phyloP scores from a whole-genome alignment of 108 stramenopile genomes.

The Cyclotella sp. region DNA sequence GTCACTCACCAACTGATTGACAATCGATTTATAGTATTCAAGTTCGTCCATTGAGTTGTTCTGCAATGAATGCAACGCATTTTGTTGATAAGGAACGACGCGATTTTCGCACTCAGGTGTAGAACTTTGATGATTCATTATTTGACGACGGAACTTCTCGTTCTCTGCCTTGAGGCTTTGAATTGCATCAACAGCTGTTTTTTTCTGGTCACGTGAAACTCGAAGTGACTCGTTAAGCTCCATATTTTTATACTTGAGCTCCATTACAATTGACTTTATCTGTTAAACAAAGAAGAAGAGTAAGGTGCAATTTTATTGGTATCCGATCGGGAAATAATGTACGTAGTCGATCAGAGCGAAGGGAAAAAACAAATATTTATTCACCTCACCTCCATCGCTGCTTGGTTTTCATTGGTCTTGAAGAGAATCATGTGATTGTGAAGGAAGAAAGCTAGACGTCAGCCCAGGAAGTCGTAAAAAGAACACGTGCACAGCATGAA shows the following conservation, averaged over 20 bases:
- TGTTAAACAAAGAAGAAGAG: too few relatives aligned
- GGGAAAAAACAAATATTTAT: background rate
- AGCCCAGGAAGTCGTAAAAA: background rate
- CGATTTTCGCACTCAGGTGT: background rate
- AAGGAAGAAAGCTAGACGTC: background rate
- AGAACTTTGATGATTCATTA: background rate
- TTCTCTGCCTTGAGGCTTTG: slow-evolving; percentile 33
- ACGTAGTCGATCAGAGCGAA: background rate
- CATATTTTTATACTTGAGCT: slow-evolving; percentile 28
- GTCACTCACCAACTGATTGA: slow-evolving; percentile 19
- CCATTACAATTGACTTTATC: slow-evolving; percentile 27
- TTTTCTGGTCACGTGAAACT: slow-evolving; percentile 22
- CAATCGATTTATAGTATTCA: slow-evolving; percentile 20
- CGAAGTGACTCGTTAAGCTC: slow-evolving; percentile 27
- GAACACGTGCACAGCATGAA: background rate
- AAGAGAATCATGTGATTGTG: background rate
- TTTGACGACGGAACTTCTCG: slow-evolving; percentile 18
- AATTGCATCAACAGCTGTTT: slow-evolving; percentile 17
- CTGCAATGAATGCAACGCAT: background rate
- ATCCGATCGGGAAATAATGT: background rate
- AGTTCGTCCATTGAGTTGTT: slow-evolving; percentile 14
- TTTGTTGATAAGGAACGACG: slow-evolving; percentile 8
- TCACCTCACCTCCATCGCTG: slow-evolving; percentile 14
- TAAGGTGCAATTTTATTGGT: background rate
- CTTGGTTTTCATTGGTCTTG: slow-evolving; percentile 23